Evolutionary conservation across 768 basidiomycete genomes (phyloP).

Genomic region (Coprinopsis marcescibilis): DNA sequence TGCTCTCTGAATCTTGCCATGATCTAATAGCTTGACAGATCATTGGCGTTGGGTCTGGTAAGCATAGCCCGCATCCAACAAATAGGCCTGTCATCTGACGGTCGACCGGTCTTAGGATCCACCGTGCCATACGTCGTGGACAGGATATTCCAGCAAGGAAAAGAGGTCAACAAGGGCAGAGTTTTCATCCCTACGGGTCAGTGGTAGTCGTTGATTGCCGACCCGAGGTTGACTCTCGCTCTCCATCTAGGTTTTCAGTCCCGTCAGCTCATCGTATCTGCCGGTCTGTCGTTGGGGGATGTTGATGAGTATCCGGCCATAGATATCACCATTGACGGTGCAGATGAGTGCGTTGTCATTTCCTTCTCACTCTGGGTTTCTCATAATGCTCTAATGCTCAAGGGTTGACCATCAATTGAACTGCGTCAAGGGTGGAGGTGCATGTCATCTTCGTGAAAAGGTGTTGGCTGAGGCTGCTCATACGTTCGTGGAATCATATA

Average conservation of each 20-base stretch:
- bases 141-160: slow-evolving; percentile 81
- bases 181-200: slow-evolving; percentile 87
- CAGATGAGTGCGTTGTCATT: slow-evolving; percentile 73
- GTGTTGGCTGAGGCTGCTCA: slow-evolving; percentile 94
- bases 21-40: slow-evolving; percentile 39
- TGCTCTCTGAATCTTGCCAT: neutral
- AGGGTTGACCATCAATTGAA: slow-evolving; percentile 86
- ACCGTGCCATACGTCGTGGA: slow-evolving; percentile 98
- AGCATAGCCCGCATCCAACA: slow-evolving; percentile 8
- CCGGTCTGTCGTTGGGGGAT: slow-evolving; percentile 76
- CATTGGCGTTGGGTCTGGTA: slow-evolving; percentile 86
- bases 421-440: slow-evolving; percentile 96
- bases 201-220: slow-evolving; percentile 13
- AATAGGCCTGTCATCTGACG: neutral
- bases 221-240: neutral
- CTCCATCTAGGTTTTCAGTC: slow-evolving; percentile 76
- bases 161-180: slow-evolving; percentile 66
- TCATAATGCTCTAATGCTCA: slow-evolving; percentile 1
- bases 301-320: slow-evolving; percentile 83
- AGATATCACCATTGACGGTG: slow-evolving; percentile 97
- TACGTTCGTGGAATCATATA: slow-evolving; percentile 43
- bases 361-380: neutral
- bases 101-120: slow-evolving; percentile 45
- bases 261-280: slow-evolving; percentile 85
- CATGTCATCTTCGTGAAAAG: slow-evolving; percentile 95